Evolutionary conservation across 495 filamentous ascomycete species (phyloP).

Genomic region (Corynascus novoguineensis): DNA sequence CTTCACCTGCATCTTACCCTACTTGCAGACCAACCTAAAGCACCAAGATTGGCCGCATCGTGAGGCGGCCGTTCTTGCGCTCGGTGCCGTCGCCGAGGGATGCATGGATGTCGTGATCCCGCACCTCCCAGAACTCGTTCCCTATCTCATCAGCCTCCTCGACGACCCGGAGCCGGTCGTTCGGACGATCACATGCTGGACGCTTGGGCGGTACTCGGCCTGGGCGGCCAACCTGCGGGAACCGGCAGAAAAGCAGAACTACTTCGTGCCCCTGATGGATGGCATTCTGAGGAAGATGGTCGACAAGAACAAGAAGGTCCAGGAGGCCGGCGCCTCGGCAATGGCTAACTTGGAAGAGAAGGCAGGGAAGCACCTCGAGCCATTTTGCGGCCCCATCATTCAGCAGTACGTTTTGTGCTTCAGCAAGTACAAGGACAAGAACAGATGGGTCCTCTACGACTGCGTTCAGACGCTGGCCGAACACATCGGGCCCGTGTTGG

Average conservation of each 20-base stretch:
- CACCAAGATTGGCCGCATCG: conserved; percentile 87
- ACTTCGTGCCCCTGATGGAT: conserved; percentile 96
- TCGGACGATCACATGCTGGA: conserved; percentile 97
- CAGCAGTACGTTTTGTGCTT: conserved; percentile 91
- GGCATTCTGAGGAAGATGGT: conserved; percentile 92
- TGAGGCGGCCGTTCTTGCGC: conserved; percentile 89
- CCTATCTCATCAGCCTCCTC: conserved; percentile 82
- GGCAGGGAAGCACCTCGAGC: conserved; percentile 68
- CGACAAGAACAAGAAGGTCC: conserved; percentile 94
- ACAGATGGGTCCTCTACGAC: conserved; percentile 98
- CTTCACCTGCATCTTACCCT: conserved; percentile 86
- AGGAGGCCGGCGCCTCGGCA: conserved; percentile 92
- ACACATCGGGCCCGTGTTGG: conserved; percentile 73
- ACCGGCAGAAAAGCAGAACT: conserved; percentile 60
- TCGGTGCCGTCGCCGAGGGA: conserved; percentile 92
- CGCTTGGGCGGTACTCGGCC: conserved; percentile 83
- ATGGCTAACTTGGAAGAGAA: conserved; percentile 97
- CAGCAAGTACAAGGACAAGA: conserved; percentile 90
- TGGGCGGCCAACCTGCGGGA: conserved; percentile 81
- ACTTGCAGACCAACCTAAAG: conserved; percentile 82
- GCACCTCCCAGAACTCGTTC: conserved; percentile 84
- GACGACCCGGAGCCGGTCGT: conserved; percentile 88
- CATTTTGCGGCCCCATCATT: conserved; percentile 85
- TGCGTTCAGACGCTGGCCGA: conserved; percentile 97
- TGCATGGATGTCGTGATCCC: conserved; percentile 87